Evolutionary conservation across 495 filamentous ascomycete species (phyloP), one percentile per base, ranked within the genome.

Genomic region (Aspergillus homomorphus): DNA sequence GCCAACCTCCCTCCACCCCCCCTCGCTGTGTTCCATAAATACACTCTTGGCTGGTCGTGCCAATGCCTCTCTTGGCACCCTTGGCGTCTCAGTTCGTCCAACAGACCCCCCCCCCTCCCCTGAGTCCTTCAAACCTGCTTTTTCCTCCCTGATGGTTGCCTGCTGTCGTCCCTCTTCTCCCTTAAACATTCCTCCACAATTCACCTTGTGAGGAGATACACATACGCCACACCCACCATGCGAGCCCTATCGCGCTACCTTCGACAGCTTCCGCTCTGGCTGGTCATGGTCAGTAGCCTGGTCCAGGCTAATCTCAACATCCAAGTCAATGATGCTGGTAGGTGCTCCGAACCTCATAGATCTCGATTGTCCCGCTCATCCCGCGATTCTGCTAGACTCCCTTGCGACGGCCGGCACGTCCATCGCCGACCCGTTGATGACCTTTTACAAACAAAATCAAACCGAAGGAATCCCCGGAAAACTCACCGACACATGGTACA

Each of bases 401-500:
- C 55, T 67, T 33, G 53, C 53, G 19, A 55, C 52, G 20, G 65
- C 65, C 22, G 65, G 59, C 42, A 64, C 52, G 51, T 20, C 59
- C 22, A 67, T 67, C 52, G 57, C 60, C 41, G 55, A 54, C 0
- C 65, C 65, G 15, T 72, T 82, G 60, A 85, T 85, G 79, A 33
- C 53, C 14, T 82, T 70, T 58, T 82, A 82, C 68, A 67, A 68
- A 20, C 74, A 74, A 56, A 76, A 79, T 60, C 59, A 72, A 45
- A 73, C 72, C 6, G 65, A 65, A 19, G 66, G 67, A 19, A 66
- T 66, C 16, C 71, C 73, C 7, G 77, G 77, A 28, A 72, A 75
- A 24, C 68, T 77, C 6, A 68, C 68, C 10, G 72, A 65, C 19
- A 68, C 72, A n/a, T 75, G 73, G 74, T 82, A 79, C 72, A 74